These are phyloP conservation scores for Saprolegnia diclina DNA, from an alignment of 352 stramenopile genomes.

Conservation along the genomic window DNA sequence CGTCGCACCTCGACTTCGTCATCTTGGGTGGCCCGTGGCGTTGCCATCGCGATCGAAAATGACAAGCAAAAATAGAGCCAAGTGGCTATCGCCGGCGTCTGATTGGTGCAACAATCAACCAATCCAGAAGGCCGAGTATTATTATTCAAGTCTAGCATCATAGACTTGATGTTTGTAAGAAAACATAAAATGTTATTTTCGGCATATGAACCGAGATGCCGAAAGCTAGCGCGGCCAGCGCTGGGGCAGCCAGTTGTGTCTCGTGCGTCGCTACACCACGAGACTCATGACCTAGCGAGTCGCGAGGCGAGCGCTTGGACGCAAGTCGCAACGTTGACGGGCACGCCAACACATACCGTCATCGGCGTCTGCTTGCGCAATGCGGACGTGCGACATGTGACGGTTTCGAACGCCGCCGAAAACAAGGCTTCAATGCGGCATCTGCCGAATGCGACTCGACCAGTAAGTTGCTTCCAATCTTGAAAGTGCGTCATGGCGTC, in stretches of 20 bases:
- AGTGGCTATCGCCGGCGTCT: neutral
- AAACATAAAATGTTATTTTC: neutral
- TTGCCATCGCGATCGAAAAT: slow-evolving; percentile 22
- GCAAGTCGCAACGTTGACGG: no score
- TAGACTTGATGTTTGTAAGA: neutral
- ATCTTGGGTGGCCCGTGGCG: slow-evolving; percentile 4
- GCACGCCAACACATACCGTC: no score
- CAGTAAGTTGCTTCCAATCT: slow-evolving; percentile 9
- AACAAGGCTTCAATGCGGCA: slow-evolving; percentile 4
- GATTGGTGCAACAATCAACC: neutral
- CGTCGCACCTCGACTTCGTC: slow-evolving; percentile 20
- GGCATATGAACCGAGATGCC: neutral
- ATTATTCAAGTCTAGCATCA: neutral
- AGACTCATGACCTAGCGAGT: no score
- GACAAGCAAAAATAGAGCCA: slow-evolving; percentile 10
- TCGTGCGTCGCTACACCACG: no score
- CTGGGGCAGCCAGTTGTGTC: no score
- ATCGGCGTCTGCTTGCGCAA: neutral
- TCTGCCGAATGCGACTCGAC: slow-evolving; percentile 12
- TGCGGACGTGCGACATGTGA: neutral
- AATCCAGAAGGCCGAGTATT: neutral
- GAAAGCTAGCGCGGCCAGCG: neutral
- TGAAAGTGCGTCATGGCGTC: slow-evolving; percentile 4
- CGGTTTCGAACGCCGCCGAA: slow-evolving; percentile 1
- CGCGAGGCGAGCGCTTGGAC: no score